Evolutionary conservation across 306 rosid genomes (phyloP), one percentile per base, ranked within the genome.

Genomic region (Sindora glabra): DNA sequence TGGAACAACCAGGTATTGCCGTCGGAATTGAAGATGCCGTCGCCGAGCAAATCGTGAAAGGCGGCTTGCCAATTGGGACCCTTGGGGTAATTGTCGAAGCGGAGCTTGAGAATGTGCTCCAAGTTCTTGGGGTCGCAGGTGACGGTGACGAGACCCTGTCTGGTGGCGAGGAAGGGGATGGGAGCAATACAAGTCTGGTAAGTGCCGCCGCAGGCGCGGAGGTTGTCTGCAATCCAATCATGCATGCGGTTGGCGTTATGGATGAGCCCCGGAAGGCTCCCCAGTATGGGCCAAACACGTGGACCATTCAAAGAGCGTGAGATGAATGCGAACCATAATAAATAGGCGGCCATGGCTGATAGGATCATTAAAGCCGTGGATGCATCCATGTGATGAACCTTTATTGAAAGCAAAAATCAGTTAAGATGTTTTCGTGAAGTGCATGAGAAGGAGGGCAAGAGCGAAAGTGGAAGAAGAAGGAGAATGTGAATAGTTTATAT

Each of bases 1-100:
- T 91, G 98, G 61, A 87, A 81, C 16, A 83, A 27, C 98, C 97
- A 90, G 19, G 91, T 90, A 75, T 87, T 89, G 0, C 97, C 97
- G 4, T 90, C 97, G 0, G 95, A 83, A 64, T 90, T 90, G 73
- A 90, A 90, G 68, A 90, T 90, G 0, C 97, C 97, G 0, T 87
- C 86, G 0, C 97, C 97, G 0, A 90, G 79, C 14, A 90, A 55
- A 44, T 90, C 97, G 24, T 90, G 97, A 49, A 90, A 90, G 2
- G 1, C 91, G 1, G 83, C 75, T 26, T 90, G 96, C 97, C 97
- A 90, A 6, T 67, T 77, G 8, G 97, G 96, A 2, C 97, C 97
- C 65, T 90, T 90, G 4, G 97, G 97, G 65, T 90, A 90, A 36
- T 90, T 90, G 21, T 87, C 96, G 49, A 90, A 90, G 32, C 91